Base-by-base conservation (phyloP, 169 alveolate species). In the Plasmodium vivax region DNA sequence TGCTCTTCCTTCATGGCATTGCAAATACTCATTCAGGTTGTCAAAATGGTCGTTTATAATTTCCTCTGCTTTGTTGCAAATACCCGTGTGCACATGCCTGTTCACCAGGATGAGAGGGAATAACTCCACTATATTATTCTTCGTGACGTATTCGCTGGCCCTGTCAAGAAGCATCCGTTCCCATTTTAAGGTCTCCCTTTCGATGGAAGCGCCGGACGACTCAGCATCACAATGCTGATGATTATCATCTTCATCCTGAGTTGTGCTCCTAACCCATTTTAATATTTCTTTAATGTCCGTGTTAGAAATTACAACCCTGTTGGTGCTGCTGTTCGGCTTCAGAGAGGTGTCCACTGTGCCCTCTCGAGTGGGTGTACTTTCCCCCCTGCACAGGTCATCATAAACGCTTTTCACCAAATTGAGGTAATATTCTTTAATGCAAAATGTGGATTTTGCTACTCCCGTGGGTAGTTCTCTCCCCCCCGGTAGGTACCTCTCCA, bases 221-320 rank as follows among this genome's bases (percentile, higher is more conserved):
- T n/a, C 47, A 19, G 2, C 27, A 19, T 58, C 32, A 47, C 3
- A 30, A 10, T 56, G 43, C 74, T 23, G 32, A 74, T 32, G n/a
- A 74, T 19, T 9, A 1, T 23, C 5, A 54, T 88, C 85, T 9
- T 51, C 16, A 82, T 82, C 73, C 14, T 75, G 62, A 14, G 34
- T 58, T 75, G 51, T 79, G 23, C 75, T 92, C 32, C 51, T 92
- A 71, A 92, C 30, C 4, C 71, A 51, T 92, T 92, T 92, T 47
- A 82, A 73, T 34, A 92, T 73, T 72, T 92, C 95, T n/a, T 92
- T 92, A 68, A 92, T 82, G 83, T 92, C 95, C 12, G 82, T 82
- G 27, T 3, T 38, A 8, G 92, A 47, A 12, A 82, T 23, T 82
- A 54, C 58, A 56, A 45, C 95, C 47, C 30, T 43, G 73, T 82